Conservation (phyloP, 2,329 filamentous ascomycete genomes). For the Zymoseptoria brevis region DNA sequence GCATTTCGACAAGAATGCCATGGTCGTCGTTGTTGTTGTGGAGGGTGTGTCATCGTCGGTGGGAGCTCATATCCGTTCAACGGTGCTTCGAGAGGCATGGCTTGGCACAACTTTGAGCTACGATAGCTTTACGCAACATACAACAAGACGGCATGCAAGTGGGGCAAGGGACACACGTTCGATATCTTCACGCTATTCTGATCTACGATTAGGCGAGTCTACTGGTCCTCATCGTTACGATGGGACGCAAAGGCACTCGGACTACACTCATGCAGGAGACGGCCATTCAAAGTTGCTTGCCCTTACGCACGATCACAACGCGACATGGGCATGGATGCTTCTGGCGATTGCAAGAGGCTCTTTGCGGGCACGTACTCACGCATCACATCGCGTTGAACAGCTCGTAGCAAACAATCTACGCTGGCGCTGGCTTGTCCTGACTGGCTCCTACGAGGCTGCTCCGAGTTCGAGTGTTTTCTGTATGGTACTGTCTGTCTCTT, state of each 20-base stretch:
- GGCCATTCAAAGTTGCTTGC: not conserved
- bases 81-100: not conserved
- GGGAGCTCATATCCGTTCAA: not conserved
- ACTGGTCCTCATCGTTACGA: not conserved
- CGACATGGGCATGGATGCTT: not conserved
- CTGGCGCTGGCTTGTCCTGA: not conserved
- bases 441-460: not conserved
- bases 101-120: not conserved
- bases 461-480: not conserved
- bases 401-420: not conserved
- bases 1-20: not conserved
- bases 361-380: not conserved
- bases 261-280: not conserved
- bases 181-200: not conserved
- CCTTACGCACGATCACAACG: not conserved
- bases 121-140: not conserved
- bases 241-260: not conserved
- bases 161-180: not conserved
- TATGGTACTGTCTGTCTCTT: not conserved
- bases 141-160: not conserved
- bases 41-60: not conserved
- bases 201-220: not conserved
- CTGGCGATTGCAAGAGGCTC: not conserved
- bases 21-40: not conserved
- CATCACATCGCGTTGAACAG: not conserved